Percentiles rank a stretch among this genome's conserved stretches.
Conservation (phyloP, 2,329 filamentous ascomycete genomes). For the Penicillium sp. region DNA sequence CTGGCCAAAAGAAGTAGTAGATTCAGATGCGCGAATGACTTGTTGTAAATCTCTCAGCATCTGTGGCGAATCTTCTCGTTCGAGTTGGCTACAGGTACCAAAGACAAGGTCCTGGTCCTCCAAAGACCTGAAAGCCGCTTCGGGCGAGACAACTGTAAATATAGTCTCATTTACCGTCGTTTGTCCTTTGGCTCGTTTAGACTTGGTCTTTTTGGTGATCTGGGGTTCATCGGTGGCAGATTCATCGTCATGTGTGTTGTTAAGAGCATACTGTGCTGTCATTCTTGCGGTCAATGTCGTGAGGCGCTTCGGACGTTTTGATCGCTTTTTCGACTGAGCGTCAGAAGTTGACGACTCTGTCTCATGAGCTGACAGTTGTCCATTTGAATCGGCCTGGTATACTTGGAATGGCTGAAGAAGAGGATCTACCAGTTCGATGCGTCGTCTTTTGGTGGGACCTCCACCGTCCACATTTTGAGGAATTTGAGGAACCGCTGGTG, state of each 20-base stretch:
- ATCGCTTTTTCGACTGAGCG: constrained; percentile 23
- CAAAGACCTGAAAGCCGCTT: constrained; percentile 67
- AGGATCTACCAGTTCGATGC: constrained; percentile 40
- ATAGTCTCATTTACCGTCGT: constrained; percentile 40
- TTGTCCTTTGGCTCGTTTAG: constrained; percentile 29
- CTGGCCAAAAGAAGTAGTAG: constrained; percentile 13
- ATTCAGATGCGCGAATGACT: constrained; percentile 38
- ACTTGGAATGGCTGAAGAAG: constrained; percentile 17
- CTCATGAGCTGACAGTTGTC: constrained; percentile 18
- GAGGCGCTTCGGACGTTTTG: constrained; percentile 67
- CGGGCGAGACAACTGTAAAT: constrained; percentile 70
- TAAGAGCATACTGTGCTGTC: constrained; percentile 67
- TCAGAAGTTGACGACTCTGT: constrained; percentile 15
- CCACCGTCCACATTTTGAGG: constrained; percentile 18
- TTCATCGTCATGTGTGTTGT: constrained; percentile 31
- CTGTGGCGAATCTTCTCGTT: constrained; percentile 71
- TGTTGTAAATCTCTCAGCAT: constrained; percentile 45
- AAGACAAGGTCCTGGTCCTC: constrained; percentile 78
- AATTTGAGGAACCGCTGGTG: constrained; percentile 14
- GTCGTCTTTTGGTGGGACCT: constrained; percentile 42
- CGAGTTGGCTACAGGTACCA: constrained; percentile 83
- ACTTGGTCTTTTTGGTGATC: constrained; percentile 20
- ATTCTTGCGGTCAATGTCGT: constrained; percentile 79
- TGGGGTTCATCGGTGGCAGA: constrained; percentile 8
- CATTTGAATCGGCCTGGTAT: constrained; percentile 11